phyloP scores from a whole-genome alignment of 2,329 filamentous ascomycete genomes.

The Hymenoscyphus scutula region DNA sequence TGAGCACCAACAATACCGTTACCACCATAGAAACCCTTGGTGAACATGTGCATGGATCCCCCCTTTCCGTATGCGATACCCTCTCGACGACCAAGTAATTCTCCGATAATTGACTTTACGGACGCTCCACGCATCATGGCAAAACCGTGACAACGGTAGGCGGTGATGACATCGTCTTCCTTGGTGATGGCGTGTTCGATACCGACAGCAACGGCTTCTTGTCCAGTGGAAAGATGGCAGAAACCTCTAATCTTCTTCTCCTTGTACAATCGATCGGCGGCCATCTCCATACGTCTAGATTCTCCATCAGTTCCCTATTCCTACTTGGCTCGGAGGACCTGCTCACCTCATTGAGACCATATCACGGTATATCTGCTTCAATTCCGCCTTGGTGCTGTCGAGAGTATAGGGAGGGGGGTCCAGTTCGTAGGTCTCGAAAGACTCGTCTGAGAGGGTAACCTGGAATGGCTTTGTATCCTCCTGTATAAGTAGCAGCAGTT shows the following conservation, averaged over 20 bases:
- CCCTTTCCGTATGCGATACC: slow-evolving; percentile 99
- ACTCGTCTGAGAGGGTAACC: slow-evolving; percentile 92
- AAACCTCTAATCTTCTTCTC: slow-evolving; percentile 99
- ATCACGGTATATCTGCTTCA: slow-evolving; percentile 98
- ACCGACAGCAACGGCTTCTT: slow-evolving; percentile 95
- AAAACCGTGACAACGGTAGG: slow-evolving; percentile 98
- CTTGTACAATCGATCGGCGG: slow-evolving; percentile 97
- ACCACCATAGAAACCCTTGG: slow-evolving; percentile 95
- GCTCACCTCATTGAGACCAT: slow-evolving; percentile 91
- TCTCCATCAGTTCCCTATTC: slow-evolving; percentile 14
- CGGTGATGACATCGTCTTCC: slow-evolving; percentile 91
- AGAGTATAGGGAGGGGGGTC: slow-evolving; percentile 93
- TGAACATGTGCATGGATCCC: slow-evolving; percentile 99
- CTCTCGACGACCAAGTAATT: slow-evolving; percentile 90
- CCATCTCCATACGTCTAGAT: slow-evolving; percentile 97
- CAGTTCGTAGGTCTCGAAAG: slow-evolving; percentile 99
- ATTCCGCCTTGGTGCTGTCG: slow-evolving; percentile 91
- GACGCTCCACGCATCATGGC: slow-evolving; percentile 92
- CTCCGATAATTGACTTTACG: slow-evolving; percentile 90
- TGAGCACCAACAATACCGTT: slow-evolving; percentile 99
- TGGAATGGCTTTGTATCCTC: slow-evolving; percentile 92
- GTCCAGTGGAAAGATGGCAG: slow-evolving; percentile 96
- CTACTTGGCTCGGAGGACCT: slow-evolving; percentile 7
- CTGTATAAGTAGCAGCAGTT: slow-evolving; percentile 44
- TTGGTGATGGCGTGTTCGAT: slow-evolving; percentile 95